Base-by-base conservation (phyloP, 2,329 filamentous ascomycete species). In the Paecilomyces variotii region DNA sequence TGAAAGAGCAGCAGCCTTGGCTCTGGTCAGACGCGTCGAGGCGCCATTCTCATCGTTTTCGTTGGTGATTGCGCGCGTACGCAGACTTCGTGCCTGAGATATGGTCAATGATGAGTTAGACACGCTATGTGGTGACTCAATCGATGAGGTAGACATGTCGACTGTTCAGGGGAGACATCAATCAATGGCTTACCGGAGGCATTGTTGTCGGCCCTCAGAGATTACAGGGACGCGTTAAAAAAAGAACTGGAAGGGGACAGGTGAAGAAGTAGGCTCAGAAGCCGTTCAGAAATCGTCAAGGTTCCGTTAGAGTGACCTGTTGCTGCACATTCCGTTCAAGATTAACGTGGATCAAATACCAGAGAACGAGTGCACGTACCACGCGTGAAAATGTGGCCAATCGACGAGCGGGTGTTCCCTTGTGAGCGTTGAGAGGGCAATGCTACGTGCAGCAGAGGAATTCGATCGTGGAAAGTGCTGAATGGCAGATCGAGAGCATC, bases 31-130 rank as follows among this genome's bases (percentile, higher is more conserved):
- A 78, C 92, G 91, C 78, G 89, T 90, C 61, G 89, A 86, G 60
- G 81, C 78, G 64, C 77, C 84, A 74, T 96, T 96, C 80, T 97
- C 94, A 74, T 97, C 93, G 73, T 97, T 97, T 81, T 97, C 92
- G 76, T 95, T 94, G 65, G 88, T 88, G 69, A 88, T 83, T 74
- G 86, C 84, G 78, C 91, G 88, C 74, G 86, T 84, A 76, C 88
- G 85, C 70, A 86, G 81, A 73, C 84, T 80, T 76, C 89, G 88
- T 80, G 82, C 84, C 88, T 87, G 70, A 64, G 61, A 54, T 66
- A 62, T 62, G 67, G 75, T 82, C 80, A 80, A 74, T 69, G 62
- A 63, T 63, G 63, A 61, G 55, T 10, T 32, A 10, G 30, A 32
- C 7, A 32, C 7, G 6, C 30, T 9, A 9, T 32, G 30, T 10